phyloP scores from a whole-genome alignment of 2,329 filamentous ascomycete genomes.

The Claviceps sp. region DNA sequence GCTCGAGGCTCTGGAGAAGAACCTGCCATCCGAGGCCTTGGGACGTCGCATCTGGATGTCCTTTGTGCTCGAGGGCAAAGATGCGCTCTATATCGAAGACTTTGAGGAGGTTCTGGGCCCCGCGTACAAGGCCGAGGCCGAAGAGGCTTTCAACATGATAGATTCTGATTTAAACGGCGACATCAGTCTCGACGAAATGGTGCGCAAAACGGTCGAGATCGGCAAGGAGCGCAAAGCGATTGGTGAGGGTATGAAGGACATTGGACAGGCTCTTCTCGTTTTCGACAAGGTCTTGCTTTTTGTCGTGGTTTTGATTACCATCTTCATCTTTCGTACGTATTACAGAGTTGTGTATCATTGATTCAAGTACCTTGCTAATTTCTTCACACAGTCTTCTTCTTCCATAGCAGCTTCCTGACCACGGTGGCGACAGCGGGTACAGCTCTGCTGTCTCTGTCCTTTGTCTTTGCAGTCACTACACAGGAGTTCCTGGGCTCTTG shows the following conservation, averaged over 20 bases:
- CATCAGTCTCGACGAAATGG: slow-evolving; percentile 90
- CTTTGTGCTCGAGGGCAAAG: slow-evolving; percentile 80
- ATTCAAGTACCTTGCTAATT: background rate
- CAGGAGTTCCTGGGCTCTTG: slow-evolving; percentile 97
- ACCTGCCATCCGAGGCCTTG: slow-evolving; percentile 73
- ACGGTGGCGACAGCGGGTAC: slow-evolving; percentile 85
- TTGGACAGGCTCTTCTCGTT: slow-evolving; percentile 84
- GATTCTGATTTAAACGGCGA: slow-evolving; percentile 88
- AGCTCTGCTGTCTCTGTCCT: slow-evolving; percentile 85
- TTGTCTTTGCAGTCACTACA: slow-evolving; percentile 82
- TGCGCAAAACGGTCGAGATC: slow-evolving; percentile 72
- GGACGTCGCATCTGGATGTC: slow-evolving; percentile 97
- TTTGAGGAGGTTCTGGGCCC: slow-evolving; percentile 76
- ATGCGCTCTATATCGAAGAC: slow-evolving; percentile 68
- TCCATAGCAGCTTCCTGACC: slow-evolving; percentile 73
- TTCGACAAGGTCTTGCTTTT: slow-evolving; percentile 77
- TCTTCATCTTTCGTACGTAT: slow-evolving; percentile 66
- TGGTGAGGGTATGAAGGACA: slow-evolving; percentile 88
- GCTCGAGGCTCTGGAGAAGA: slow-evolving; percentile 76
- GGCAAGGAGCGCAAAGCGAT: slow-evolving; percentile 81
- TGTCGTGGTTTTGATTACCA: slow-evolving; percentile 64
- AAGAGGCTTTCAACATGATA: slow-evolving; percentile 69
- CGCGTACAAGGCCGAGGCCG: slow-evolving; percentile 61
- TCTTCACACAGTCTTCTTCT: slow-evolving; percentile 53
- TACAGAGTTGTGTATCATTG: too few relatives aligned